Conservation (phyloP, 768 basidiomycete species). For the Collybia sordida region DNA sequence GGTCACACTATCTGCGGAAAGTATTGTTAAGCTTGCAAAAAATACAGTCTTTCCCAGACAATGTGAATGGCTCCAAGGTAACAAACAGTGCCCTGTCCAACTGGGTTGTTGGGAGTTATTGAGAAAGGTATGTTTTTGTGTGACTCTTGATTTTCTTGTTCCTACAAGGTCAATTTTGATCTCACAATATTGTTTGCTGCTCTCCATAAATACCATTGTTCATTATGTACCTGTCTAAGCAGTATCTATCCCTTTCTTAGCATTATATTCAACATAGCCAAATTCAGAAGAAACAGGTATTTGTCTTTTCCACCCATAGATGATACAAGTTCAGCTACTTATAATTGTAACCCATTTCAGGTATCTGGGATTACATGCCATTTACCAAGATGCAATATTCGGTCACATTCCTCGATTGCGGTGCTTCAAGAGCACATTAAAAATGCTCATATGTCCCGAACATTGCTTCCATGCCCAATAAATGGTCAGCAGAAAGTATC, state of each 20-base stretch:
- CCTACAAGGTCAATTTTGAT: neutral
- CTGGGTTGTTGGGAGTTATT: slow-evolving; percentile 16
- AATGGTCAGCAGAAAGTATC: slow-evolving; percentile 9
- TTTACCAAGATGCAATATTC: slow-evolving; percentile 15
- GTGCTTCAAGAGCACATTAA: slow-evolving; percentile 16
- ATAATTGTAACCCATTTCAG: neutral
- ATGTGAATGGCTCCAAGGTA: slow-evolving; percentile 19
- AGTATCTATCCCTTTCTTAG: slow-evolving; percentile 5
- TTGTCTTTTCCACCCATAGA: neutral
- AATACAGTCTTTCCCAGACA: slow-evolving; percentile 11
- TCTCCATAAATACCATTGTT: neutral
- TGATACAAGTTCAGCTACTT: no score
- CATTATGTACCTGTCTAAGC: neutral
- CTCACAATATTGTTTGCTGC: no score
- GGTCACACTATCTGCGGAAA: slow-evolving; percentile 13
- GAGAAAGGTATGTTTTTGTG: slow-evolving; percentile 14
- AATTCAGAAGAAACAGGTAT: slow-evolving; percentile 13
- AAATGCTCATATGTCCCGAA: slow-evolving; percentile 17
- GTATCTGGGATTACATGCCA: neutral
- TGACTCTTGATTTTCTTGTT: neutral
- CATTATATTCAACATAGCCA: slow-evolving; percentile 7
- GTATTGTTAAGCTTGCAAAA: slow-evolving; percentile 11
- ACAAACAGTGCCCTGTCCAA: slow-evolving; percentile 13
- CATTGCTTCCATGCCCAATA: slow-evolving; percentile 14
- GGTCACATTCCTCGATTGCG: slow-evolving; percentile 6